phyloP scores from a whole-genome alignment of 495 filamentous ascomycete species.

The Trichoderma virens region DNA sequence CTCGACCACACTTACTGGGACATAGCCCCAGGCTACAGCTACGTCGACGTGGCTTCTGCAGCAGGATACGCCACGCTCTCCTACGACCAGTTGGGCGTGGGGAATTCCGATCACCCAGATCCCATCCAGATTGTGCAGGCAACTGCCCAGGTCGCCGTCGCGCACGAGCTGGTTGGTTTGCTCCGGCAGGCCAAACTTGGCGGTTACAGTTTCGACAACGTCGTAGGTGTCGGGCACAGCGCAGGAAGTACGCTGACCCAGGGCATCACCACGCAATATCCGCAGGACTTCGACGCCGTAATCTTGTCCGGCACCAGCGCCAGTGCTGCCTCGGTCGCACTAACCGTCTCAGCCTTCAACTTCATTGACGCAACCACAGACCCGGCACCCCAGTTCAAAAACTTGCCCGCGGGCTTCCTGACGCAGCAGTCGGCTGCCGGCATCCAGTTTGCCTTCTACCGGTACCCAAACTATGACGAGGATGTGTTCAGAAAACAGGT shows the following conservation, averaged over 20 bases:
- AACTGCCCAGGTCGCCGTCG: neutral
- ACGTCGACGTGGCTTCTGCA: neutral
- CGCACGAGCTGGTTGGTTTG: neutral
- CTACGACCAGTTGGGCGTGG: neutral
- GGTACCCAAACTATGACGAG: neutral
- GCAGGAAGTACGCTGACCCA: neutral
- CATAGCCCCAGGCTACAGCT: neutral
- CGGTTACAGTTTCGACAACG: neutral
- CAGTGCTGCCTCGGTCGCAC: neutral
- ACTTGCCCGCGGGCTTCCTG: neutral
- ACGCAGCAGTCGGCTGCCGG: neutral
- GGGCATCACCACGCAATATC: neutral
- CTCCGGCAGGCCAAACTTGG: neutral
- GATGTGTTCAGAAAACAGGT: neutral
- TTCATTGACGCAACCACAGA: neutral
- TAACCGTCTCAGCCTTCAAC: neutral
- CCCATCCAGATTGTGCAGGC: neutral
- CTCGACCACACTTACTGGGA: neutral
- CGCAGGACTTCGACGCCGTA: neutral
- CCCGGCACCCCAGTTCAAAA: neutral
- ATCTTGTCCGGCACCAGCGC: neutral
- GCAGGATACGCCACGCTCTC: neutral
- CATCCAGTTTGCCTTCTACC: slow-evolving; percentile 1
- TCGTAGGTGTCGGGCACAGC: neutral
- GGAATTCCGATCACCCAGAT: neutral